Evolutionary conservation across 306 rosid genomes (phyloP), one percentile per base, ranked within the genome.

Genomic region (Castanea mollissima): DNA sequence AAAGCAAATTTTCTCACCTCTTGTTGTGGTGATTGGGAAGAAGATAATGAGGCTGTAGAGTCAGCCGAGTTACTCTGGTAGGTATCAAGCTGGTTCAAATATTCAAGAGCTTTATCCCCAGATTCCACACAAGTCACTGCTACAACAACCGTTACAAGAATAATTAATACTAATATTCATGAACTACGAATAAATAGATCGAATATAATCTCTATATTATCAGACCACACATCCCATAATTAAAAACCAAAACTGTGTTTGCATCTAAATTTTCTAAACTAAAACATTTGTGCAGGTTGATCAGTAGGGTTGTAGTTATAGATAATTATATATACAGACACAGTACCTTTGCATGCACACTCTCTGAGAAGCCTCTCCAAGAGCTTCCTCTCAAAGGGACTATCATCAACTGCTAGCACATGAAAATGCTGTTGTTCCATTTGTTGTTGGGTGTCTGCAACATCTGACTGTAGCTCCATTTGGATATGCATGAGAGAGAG

Each of bases 391-490:
- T 96, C 99, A 5, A 80, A 83, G 29, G 88, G 80, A 74, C 92
- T 93, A 46, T 96, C 99, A 69, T 96, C 99, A 18, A 96, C 99
- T 3, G 99, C 99, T 78, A 93, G 64, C 27, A 96, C 99, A 88
- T 96, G 99, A 81, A 96, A 96, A 91, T 91, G 90, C 25, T 88
- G 86, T 18, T 86, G 29, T 65, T 84, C 56, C 4, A 77, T 32
- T 29, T 64, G 72, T 29, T 64, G 72, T 29, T 74, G 59, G 2
- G 59, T 12, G 51, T 82, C 89, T 72, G 83, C 79, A 76, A 74
- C 20, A 63, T 71, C 78, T 21, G 78, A 20, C 63, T 84, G 88
- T 89, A 80, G 70, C 74, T 89, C 91, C 88, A 72, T 82, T 74
- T 54, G 9, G 34, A 59, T n/a, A 41, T 23, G 32, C 18, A 15